A percentile compares a stretch with the other conserved stretches of the same genome.
Evolutionary conservation across 1,284 basidiomycete genomes (phyloP).

Genomic region (Vanrija sp.): DNA sequence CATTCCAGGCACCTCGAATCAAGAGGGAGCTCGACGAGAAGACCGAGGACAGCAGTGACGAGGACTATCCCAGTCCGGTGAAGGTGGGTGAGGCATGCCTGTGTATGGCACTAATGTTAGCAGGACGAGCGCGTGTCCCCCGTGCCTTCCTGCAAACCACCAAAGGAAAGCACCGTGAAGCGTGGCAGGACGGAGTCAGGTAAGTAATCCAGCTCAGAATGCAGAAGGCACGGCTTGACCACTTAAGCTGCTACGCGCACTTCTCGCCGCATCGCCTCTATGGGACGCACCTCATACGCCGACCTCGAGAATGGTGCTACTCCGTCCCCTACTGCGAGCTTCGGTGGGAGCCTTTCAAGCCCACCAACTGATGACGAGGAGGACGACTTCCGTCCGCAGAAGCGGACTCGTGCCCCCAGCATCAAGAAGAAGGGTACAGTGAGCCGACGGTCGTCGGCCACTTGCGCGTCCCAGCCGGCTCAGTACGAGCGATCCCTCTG

Average conservation of each 20-base stretch:
- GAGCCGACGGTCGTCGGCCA: not conserved
- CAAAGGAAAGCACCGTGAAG: too few relatives aligned
- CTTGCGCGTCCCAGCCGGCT: not conserved
- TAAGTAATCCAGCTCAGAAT: not conserved
- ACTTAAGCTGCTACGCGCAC: constrained; percentile 19
- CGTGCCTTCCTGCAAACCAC: too few relatives aligned
- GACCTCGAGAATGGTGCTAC: constrained; percentile 22
- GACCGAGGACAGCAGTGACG: not conserved
- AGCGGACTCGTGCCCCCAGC: constrained; percentile 1
- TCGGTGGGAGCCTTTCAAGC: constrained; percentile 5
- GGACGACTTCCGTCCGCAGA: constrained; percentile 36
- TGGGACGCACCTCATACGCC: constrained; percentile 38
- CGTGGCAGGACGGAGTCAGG: not conserved
- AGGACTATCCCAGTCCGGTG: too few relatives aligned
- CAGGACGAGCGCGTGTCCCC: too few relatives aligned
- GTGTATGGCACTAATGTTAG: too few relatives aligned
- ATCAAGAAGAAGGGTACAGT: too few relatives aligned
- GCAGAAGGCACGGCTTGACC: too few relatives aligned
- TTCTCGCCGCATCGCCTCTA: constrained; percentile 39
- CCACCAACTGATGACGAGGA: constrained; percentile 26
- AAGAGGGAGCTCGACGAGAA: not conserved
- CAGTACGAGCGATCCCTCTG: constrained; percentile 14
- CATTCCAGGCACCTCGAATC: too few relatives aligned
- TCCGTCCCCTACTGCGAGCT: too few relatives aligned
- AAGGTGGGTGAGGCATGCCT: too few relatives aligned